A percentile compares a stretch with the other conserved stretches of the same genome.
Conservation (phyloP, 1,284 basidiomycete species). For the Cryptococcus jaspeensis region DNA sequence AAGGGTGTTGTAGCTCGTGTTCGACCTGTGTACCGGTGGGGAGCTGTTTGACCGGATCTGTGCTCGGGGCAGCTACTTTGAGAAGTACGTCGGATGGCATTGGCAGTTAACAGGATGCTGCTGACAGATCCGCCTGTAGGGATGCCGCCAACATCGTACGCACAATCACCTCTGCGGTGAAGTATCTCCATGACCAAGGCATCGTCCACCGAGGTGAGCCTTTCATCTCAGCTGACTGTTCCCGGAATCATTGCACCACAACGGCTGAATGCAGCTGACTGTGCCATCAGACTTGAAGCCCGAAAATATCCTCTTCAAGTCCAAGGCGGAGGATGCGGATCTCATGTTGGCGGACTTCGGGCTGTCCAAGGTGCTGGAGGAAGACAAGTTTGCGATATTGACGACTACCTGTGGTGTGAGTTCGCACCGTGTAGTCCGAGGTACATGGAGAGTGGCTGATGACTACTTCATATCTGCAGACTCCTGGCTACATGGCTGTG, state of each 20-base stretch:
- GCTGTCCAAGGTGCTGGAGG: conserved; percentile 72
- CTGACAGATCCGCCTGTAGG: conserved; percentile 48
- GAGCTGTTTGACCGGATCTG: conserved; percentile 99
- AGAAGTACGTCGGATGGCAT: conserved; percentile 61
- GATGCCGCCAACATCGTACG: conserved; percentile 88
- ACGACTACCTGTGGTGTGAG: conserved; percentile 86
- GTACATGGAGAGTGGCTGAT: conserved; percentile 1
- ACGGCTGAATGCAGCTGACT: not conserved
- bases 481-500: conserved; percentile 74
- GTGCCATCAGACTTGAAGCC: conserved; percentile 77
- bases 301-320: conserved; percentile 93
- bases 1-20: conserved; percentile 63
- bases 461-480: conserved; percentile 13
- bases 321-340: conserved; percentile 84
- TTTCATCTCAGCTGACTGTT: not conserved
- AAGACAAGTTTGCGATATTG: conserved; percentile 79
- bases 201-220: conserved; percentile 88
- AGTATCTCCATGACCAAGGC: conserved; percentile 87
- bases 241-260: not conserved
- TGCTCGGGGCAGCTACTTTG: conserved; percentile 94
- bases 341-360: conserved; percentile 99
- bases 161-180: conserved; percentile 81
- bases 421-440: not conserved
- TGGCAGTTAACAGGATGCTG: not conserved
- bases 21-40: conserved; percentile 95